Conservation (phyloP, 371 early-diverging fungal genomes). For the Apophysomyces variabilis region DNA sequence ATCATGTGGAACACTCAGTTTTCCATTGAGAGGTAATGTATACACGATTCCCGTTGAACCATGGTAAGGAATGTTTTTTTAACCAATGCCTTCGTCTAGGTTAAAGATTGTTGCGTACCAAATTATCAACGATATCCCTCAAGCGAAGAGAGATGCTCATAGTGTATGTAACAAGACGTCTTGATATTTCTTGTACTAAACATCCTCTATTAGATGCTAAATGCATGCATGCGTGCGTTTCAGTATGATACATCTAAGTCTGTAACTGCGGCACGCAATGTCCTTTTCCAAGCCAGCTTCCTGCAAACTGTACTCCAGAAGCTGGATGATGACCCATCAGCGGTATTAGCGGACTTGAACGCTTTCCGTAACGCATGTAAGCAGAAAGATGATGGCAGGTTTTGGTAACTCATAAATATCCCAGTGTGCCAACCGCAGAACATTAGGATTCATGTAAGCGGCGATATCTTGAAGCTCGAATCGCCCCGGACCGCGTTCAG, state of each 20-base stretch:
- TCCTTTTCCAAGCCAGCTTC: constrained; percentile 59
- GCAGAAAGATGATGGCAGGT: constrained; percentile 14
- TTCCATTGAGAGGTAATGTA: constrained; percentile 49
- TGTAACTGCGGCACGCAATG: constrained; percentile 50
- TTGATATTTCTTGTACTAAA: background rate
- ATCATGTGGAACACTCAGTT: constrained; percentile 69
- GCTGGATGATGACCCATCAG: constrained; percentile 52
- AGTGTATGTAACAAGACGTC: constrained; percentile 37
- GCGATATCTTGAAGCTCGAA: constrained; percentile 57
- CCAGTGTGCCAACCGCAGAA: constrained; percentile 62
- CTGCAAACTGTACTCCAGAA: constrained; percentile 56
- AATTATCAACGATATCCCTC: constrained; percentile 66
- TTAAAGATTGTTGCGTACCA: constrained; percentile 65
- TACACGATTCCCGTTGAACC: background rate
- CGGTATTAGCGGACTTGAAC: constrained; percentile 54
- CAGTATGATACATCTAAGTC: constrained; percentile 58
- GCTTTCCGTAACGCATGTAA: constrained; percentile 62
- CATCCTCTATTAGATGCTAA: constrained; percentile 51
- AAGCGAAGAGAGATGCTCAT: constrained; percentile 64
- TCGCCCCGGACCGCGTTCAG: constrained; percentile 54
- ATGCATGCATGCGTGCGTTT: constrained; percentile 51
- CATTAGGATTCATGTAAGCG: constrained; percentile 64
- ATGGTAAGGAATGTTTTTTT: background rate
- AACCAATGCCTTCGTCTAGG: constrained; percentile 13
- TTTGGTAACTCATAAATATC: background rate